These are phyloP conservation scores for Cutaneotrichosporon cyanovorans DNA, from an alignment of 1,284 basidiomycete species.

Conservation along the genomic window DNA sequence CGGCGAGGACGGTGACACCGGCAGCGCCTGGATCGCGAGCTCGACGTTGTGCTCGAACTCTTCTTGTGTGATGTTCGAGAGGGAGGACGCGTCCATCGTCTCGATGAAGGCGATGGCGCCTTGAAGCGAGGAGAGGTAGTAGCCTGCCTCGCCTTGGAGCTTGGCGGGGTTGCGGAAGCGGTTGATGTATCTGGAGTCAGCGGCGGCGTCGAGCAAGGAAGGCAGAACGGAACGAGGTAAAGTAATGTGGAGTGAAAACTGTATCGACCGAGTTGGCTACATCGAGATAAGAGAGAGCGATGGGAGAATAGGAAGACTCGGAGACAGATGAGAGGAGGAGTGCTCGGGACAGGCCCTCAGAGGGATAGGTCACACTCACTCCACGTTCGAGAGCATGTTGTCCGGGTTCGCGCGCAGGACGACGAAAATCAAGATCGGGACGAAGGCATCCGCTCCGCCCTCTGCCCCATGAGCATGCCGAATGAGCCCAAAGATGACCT, in stretches of 20 bases:
- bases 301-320: no score
- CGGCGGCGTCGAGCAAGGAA: neutral
- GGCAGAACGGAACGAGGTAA: no score
- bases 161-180: constrained; percentile 86
- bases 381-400: constrained; percentile 87
- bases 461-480: constrained; percentile 60
- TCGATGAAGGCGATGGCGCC: constrained; percentile 92
- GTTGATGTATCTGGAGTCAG: constrained; percentile 70
- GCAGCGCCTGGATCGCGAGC: constrained; percentile 65
- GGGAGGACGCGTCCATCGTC: constrained; percentile 87
- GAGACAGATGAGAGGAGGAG: no score
- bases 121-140: constrained; percentile 91
- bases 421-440: constrained; percentile 90
- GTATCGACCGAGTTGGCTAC: no score
- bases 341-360: no score
- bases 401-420: constrained; percentile 89
- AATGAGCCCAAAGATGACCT: constrained; percentile 96
- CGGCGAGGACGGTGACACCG: constrained; percentile 34
- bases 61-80: constrained; percentile 84
- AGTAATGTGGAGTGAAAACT: no score
- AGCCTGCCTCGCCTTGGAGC: constrained; percentile 89
- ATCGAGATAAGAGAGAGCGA: no score
- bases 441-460: constrained; percentile 78
- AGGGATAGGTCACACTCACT: constrained; percentile 53
- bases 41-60: constrained; percentile 81